These are phyloP conservation scores for Quercus dentata DNA, from an alignment of 306 rosid genomes.

Conservation along the genomic window DNA sequence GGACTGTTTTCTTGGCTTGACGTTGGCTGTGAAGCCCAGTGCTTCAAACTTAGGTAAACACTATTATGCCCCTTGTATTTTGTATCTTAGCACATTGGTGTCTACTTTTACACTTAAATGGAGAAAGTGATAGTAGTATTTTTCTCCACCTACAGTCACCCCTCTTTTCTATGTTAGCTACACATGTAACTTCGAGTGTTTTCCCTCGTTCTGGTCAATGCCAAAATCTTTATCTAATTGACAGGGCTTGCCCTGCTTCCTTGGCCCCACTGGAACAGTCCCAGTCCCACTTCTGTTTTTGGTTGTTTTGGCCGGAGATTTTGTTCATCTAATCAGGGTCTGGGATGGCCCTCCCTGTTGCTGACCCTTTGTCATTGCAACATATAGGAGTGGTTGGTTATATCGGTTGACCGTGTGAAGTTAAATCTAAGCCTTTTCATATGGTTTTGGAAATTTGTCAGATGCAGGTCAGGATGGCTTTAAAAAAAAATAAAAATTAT, in stretches of 20 bases:
- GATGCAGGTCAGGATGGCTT: background rate
- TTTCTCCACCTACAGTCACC: background rate
- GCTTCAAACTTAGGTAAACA: constrained; percentile 59
- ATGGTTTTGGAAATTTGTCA: background rate
- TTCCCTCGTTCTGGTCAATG: background rate
- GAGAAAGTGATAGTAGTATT: background rate
- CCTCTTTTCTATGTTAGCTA: background rate
- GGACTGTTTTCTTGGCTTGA: constrained; percentile 92
- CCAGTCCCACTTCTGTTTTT: background rate
- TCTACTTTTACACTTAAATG: background rate
- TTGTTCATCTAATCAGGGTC: background rate
- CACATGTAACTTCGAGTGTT: background rate
- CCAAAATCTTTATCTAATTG: background rate
- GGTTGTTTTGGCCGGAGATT: background rate
- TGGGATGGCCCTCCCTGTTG: background rate
- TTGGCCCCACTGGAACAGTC: constrained; percentile 9
- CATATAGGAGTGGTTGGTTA: background rate
- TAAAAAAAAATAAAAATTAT: no score
- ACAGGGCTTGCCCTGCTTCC: constrained; percentile 9
- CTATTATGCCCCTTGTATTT: constrained; percentile 4
- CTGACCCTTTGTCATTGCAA: background rate
- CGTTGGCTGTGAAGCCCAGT: constrained; percentile 81
- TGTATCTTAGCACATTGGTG: background rate
- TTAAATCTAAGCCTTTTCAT: background rate
- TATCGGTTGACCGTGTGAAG: background rate